Percentiles rank a stretch among this genome's conserved stretches.
phyloP scores from a whole-genome alignment of 1,284 basidiomycete genomes.

The Lignosus rhinocerotis region DNA sequence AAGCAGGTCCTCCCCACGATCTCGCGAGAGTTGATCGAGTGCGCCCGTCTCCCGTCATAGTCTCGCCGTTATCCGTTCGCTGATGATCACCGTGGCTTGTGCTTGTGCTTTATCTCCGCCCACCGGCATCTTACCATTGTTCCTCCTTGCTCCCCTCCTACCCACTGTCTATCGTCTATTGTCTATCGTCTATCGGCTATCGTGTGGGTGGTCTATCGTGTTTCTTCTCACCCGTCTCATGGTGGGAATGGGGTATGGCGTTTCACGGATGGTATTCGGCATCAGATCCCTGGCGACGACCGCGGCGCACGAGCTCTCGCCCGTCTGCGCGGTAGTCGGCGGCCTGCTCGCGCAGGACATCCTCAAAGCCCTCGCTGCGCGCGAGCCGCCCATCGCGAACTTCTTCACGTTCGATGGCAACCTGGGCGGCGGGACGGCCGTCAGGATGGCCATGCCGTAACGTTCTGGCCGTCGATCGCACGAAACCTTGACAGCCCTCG shows the following conservation, averaged over 20 bases:
- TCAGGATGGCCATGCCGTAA: slow-evolving; percentile 48
- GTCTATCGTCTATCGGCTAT: not conserved
- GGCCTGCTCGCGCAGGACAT: slow-evolving; percentile 95
- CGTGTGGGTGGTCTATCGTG: not conserved
- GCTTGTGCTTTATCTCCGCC: slow-evolving; percentile 6
- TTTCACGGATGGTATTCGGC: not conserved
- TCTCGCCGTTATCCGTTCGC: not conserved
- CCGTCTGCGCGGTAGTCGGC: slow-evolving; percentile 90
- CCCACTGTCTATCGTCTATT: not conserved
- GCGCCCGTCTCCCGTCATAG: slow-evolving; percentile 29
- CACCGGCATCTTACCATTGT: not conserved
- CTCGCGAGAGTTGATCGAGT: slow-evolving; percentile 63
- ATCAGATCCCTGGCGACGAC: slow-evolving; percentile 62
- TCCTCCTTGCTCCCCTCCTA: too few relatives aligned
- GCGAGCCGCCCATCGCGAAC: slow-evolving; percentile 91
- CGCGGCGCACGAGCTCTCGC: slow-evolving; percentile 85
- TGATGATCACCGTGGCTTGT: not conserved
- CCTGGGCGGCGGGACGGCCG: slow-evolving; percentile 74
- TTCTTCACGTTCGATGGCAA: slow-evolving; percentile 89
- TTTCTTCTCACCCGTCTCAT: not conserved
- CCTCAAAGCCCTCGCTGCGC: slow-evolving; percentile 85
- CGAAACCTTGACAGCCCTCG: too few relatives aligned
- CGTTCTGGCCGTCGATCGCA: not conserved
- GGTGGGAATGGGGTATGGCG: not conserved
- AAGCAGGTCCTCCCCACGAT: slow-evolving; percentile 59